Evolutionary conservation across 2,329 filamentous ascomycete genomes (phyloP).

Genomic region (Penicillium sp.): DNA sequence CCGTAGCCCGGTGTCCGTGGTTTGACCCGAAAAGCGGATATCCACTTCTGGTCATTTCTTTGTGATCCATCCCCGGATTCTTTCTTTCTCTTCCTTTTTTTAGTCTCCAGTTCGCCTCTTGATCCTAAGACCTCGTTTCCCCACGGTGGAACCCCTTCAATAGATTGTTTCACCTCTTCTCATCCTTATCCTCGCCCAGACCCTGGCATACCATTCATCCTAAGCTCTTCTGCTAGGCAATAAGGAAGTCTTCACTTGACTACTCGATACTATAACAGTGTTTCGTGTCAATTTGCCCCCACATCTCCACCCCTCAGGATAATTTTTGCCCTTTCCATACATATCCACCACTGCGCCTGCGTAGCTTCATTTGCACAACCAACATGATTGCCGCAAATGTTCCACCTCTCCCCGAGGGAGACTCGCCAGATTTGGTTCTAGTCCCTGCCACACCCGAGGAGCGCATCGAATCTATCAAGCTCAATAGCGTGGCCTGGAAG

Average conservation of each 20-base stretch:
- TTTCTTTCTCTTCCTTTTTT: slow-evolving; percentile 1
- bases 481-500: slow-evolving; percentile 63
- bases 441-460: slow-evolving; percentile 61
- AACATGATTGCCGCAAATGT: slow-evolving; percentile 43
- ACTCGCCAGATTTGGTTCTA: slow-evolving; percentile 57
- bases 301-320: no score
- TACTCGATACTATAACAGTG: not conserved
- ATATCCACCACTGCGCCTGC: not conserved
- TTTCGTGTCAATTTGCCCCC: not conserved
- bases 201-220: no score
- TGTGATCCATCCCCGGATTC: not conserved
- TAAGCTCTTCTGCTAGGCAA: not conserved
- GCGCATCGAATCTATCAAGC: slow-evolving; percentile 54
- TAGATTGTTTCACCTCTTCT: not conserved
- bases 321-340: not conserved
- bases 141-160: not conserved
- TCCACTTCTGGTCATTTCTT: not conserved
- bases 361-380: not conserved
- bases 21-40: not conserved
- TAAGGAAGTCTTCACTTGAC: not conserved
- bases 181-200: not conserved
- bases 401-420: slow-evolving; percentile 49
- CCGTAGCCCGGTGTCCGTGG: not conserved
- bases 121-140: no score
- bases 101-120: no score